Base-by-base conservation (phyloP, 2,329 filamentous ascomycete genomes). In the Pseudogymnoascus sp. region DNA sequence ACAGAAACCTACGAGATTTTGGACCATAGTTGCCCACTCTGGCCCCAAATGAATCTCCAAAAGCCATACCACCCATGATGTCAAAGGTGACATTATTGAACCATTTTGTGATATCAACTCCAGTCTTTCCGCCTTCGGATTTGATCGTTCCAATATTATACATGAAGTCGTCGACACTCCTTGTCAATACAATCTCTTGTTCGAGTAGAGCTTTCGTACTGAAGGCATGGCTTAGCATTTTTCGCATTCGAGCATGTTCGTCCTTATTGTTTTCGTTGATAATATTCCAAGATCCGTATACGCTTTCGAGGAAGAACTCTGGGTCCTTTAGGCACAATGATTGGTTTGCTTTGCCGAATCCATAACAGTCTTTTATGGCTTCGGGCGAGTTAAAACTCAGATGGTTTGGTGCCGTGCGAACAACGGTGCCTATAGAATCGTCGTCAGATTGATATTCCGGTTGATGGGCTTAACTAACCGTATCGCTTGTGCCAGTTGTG, bases 291-390 rank as follows among this genome's bases (percentile, higher is more conserved):
- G 67, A 68, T 31, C 65, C 64, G 24, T 68, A 64, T 11, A 68
- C 67, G 50, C 67, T 66, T 10, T 66, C 64, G 6, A 66, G 67
- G 59, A 68, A 68, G 50, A 68, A 68, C 16, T 64, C 60, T 1
- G 67, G 67, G 33, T 68, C 65, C 47, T 68, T 67, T n/a, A 62
- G 42, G 60, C 67, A 66, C 2, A 62, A 62, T 6, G 67, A 65
- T 6, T 65, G 63, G 13, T 62, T 63, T 10, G 64, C 62, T 16
- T 82, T 75, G 38, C 79, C 78, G 77, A 86, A 85, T 67, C 84
- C 83, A 75, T 87, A 86, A 67, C 88, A 86, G 37, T 85, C 60
- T 53, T 68, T 68, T 64, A 89, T 79, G 1, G 87, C 87, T 16
- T 81, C 80, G 66, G 82, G 82, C 62, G 85, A 64, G 29, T 50